phyloP scores from a whole-genome alignment of 495 filamentous ascomycete species.

The Hyaloscypha finlandica region DNA sequence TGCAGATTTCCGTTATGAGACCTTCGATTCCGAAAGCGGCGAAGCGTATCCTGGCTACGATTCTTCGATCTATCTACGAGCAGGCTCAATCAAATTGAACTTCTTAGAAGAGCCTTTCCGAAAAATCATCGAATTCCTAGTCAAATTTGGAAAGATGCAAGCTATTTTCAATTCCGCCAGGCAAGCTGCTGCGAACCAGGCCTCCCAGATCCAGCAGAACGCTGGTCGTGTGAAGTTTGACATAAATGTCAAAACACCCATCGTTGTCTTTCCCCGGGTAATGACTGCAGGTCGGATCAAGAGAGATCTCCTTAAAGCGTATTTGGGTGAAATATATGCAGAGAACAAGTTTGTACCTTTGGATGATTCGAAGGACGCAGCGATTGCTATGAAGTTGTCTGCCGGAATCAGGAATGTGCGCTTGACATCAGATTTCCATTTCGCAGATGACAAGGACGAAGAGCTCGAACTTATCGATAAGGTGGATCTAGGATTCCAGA shows the following conservation, averaged over 20 bases:
- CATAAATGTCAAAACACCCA: slow-evolving; percentile 88
- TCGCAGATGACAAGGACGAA: slow-evolving; percentile 67
- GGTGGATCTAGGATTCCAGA: slow-evolving; percentile 87
- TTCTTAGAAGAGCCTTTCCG: slow-evolving; percentile 96
- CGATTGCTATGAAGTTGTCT: slow-evolving; percentile 84
- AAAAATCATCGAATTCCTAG: slow-evolving; percentile 95
- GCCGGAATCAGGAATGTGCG: slow-evolving; percentile 91
- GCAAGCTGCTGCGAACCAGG: slow-evolving; percentile 92
- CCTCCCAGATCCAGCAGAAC: slow-evolving; percentile 87
- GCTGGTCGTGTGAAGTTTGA: slow-evolving; percentile 91
- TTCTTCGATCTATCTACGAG: slow-evolving; percentile 81
- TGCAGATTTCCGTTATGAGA: slow-evolving; percentile 97
- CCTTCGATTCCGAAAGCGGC: slow-evolving; percentile 72
- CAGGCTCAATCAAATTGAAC: slow-evolving; percentile 93
- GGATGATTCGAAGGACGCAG: slow-evolving; percentile 66
- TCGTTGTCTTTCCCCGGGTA: slow-evolving; percentile 85
- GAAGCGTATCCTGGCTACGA: slow-evolving; percentile 91
- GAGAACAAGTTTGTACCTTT: slow-evolving; percentile 88
- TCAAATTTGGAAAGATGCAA: slow-evolving; percentile 99
- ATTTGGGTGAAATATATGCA: slow-evolving; percentile 95
- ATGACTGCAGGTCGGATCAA: slow-evolving; percentile 58
- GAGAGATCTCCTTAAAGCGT: slow-evolving; percentile 85
- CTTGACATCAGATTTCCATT: slow-evolving; percentile 88
- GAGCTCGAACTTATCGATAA: slow-evolving; percentile 96
- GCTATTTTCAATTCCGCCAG: slow-evolving; percentile 97